Conservation (phyloP, 805 yeast species). For the Wickerhamomyces rabaulensis region DNA sequence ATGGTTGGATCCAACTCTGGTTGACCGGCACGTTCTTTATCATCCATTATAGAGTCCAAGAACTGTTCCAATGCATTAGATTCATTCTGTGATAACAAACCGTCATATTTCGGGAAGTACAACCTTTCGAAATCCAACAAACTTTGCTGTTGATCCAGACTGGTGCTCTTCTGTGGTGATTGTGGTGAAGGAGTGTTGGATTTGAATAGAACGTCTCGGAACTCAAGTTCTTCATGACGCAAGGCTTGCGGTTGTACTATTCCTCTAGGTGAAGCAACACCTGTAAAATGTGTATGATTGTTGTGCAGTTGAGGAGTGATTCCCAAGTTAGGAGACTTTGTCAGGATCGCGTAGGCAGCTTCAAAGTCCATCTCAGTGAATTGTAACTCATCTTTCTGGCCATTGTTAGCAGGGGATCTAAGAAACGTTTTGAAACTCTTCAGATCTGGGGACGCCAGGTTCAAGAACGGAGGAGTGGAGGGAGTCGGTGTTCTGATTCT, state of each 20-base stretch:
- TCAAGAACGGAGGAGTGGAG: slow-evolving; percentile 11
- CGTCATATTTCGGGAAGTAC: slow-evolving; percentile 16
- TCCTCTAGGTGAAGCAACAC: slow-evolving; percentile 1
- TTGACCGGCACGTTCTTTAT: slow-evolving; percentile 5
- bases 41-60: slow-evolving; percentile 24
- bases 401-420: slow-evolving; percentile 1
- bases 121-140: slow-evolving; percentile 13
- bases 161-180: background rate
- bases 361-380: slow-evolving; percentile 25
- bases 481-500: slow-evolving; percentile 6
- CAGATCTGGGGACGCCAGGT: background rate
- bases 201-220: slow-evolving; percentile 10
- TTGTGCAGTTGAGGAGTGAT: background rate
- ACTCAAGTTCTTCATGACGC: slow-evolving; percentile 1
- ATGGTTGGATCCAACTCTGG: background rate
- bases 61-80: slow-evolving; percentile 24
- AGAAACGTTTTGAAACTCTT: slow-evolving; percentile 2
- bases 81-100: slow-evolving; percentile 22
- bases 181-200: slow-evolving; percentile 13
- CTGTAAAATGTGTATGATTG: background rate
- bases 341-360: slow-evolving; percentile 23
- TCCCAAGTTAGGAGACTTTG: slow-evolving; percentile 16
- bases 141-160: background rate
- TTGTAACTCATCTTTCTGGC: slow-evolving; percentile 2
- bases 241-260: background rate